Conservation (phyloP, 78 protist species). For the Dictyostelium purpureum region DNA sequence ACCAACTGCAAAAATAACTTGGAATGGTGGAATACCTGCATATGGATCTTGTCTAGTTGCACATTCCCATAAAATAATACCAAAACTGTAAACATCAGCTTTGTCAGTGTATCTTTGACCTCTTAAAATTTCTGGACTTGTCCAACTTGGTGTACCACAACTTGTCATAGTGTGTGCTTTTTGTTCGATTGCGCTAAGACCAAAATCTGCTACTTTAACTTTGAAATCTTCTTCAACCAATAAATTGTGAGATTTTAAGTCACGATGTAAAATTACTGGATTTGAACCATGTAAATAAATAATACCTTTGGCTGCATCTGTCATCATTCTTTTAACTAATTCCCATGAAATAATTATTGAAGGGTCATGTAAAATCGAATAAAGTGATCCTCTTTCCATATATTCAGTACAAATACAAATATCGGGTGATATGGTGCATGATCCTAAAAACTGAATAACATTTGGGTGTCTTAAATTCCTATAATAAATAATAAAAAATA, state of each 20-base stretch:
- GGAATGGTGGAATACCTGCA: slow-evolving; percentile 73
- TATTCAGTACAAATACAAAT: slow-evolving; percentile 82
- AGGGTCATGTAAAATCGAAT: slow-evolving; percentile 47
- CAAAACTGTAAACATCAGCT: slow-evolving; percentile 71
- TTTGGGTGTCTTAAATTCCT: slow-evolving; percentile 81
- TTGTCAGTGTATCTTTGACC: slow-evolving; percentile 74
- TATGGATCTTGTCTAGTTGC: slow-evolving; percentile 74
- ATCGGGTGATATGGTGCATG: slow-evolving; percentile 75
- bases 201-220: slow-evolving; percentile 83
- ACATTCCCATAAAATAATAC: slow-evolving; percentile 79
- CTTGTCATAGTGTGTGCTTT: slow-evolving; percentile 64
- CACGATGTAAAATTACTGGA: slow-evolving; percentile 82
- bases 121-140: slow-evolving; percentile 74
- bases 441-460: slow-evolving; percentile 82
- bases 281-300: slow-evolving; percentile 75
- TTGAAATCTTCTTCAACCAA: slow-evolving; percentile 82
- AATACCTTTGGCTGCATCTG: slow-evolving; percentile 71
- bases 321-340: slow-evolving; percentile 19
- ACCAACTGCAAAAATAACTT: slow-evolving; percentile 79
- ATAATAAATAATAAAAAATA: no score
- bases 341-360: not conserved
- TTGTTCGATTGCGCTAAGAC: slow-evolving; percentile 58
- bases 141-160: slow-evolving; percentile 86
- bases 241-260: slow-evolving; percentile 81
- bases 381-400: slow-evolving; percentile 78